Evolutionary conservation across 2,329 filamentous ascomycete species (phyloP).

Genomic region (Monilinia polystroma): DNA sequence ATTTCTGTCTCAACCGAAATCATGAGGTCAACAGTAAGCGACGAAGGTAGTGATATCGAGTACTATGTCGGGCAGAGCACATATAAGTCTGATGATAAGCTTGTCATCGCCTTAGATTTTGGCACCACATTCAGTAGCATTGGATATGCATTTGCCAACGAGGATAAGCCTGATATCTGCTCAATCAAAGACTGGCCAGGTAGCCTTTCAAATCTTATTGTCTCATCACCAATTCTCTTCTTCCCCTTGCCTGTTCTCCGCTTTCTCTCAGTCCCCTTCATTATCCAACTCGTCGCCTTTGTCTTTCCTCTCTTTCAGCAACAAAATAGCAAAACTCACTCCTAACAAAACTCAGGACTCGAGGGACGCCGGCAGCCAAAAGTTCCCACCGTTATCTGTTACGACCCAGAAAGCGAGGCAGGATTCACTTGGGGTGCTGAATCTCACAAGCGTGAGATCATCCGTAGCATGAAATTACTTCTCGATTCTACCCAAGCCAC

Average conservation of each 20-base stretch:
- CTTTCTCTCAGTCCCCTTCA: background rate
- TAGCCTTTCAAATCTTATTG: conserved; percentile 9
- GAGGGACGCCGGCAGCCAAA: conserved; percentile 23
- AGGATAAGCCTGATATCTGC: background rate
- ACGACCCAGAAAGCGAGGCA: conserved; percentile 14
- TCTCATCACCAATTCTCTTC: background rate
- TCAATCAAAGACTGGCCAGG: conserved; percentile 31
- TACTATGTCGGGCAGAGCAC: no score
- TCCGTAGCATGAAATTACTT: conserved; percentile 34
- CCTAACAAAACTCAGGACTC: conserved; percentile 9
- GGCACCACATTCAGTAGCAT: conserved; percentile 31
- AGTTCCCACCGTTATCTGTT: conserved; percentile 25
- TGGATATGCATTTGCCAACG: conserved; percentile 24
- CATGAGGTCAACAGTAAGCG: no score
- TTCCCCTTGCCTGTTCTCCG: no score
- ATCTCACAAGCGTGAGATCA: conserved; percentile 17
- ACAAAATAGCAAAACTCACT: no score
- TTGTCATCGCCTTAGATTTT: conserved; percentile 31
- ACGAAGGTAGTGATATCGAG: no score
- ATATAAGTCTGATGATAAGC: conserved; percentile 21
- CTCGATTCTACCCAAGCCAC: conserved; percentile 33
- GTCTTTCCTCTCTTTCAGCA: no score
- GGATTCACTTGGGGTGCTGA: conserved; percentile 26
- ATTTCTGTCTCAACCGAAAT: no score
- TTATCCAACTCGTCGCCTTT: no score